Evolutionary conservation across 2,329 filamentous ascomycete species (phyloP), one percentile per base, ranked within the genome.

Genomic region (Exophiala oligosperma): DNA sequence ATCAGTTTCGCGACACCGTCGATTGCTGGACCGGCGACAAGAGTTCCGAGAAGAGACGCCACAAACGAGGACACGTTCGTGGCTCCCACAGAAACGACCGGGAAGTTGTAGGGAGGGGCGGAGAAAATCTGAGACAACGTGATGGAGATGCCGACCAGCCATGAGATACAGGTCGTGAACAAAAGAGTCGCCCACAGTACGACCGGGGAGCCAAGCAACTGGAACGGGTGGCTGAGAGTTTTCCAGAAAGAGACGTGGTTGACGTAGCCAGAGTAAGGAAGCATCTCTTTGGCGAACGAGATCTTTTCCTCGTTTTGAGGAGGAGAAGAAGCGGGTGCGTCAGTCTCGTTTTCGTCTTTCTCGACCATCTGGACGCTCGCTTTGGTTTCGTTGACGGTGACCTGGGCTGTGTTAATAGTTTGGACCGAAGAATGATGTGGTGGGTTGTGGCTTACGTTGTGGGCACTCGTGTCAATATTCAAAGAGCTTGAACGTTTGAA

Each of bases 131-230:
- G 74, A 0, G 73, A 73, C 1, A 75, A 61, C 0, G 71, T 68
- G 62, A 67, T 63, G 5, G 69, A 66, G n/a, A 70, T 67, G 7
- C 63, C 64, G 1, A 71, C 69, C 6, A 71, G 59, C 69, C 69
- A 71, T 11, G 69, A 69, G 48, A 76, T 74, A 49, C 69, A 72
- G 1, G 69, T 73, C 0, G 71, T 76, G 64, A 75, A 76, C 2
- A 75, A 64, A 7, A 77, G 64, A 2, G 72, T 71, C 5, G 71
- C 73, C 73, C 73, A 77, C 1, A 71, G 47, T 1, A 77, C 73
- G 4, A 72, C 69, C 0, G 74, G 73, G 0, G 72, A 74, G 3
- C 65, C 67, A 11, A 73, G 60, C 35, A 75, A 66, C 59, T 69
- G 70, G 60, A 74, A 72, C 2, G 73, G 74, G 28, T 69, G 65